A percentile compares a stretch with the other conserved stretches of the same genome.
These are phyloP conservation scores for Pseudodiploospora longispora DNA, from an alignment of 2,329 filamentous ascomycete genomes.

Conservation along the genomic window DNA sequence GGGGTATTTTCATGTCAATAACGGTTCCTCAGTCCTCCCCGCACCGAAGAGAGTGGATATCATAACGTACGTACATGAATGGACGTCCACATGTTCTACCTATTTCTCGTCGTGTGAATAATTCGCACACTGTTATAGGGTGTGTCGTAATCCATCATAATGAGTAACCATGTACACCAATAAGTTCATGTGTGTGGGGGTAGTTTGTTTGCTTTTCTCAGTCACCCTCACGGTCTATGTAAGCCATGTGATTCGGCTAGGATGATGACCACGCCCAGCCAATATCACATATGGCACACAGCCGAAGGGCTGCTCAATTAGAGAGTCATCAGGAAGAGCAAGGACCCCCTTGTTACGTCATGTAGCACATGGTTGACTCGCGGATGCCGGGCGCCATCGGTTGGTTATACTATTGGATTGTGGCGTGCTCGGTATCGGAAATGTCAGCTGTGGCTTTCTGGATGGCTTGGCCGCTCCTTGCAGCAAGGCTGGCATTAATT, in stretches of 20 bases:
- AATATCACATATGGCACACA: constrained; percentile 41
- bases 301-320: constrained; percentile 42
- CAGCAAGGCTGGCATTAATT: no score
- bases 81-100: no score
- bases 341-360: constrained; percentile 36
- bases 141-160: no score
- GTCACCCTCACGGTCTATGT: constrained; percentile 27
- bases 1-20: constrained; percentile 23
- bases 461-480: background rate
- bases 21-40: no score
- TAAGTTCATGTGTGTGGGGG: no score
- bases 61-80: no score
- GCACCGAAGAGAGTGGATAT: no score
- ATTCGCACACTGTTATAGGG: no score
- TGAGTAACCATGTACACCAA: no score
- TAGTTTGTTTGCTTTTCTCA: no score
- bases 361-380: constrained; percentile 39
- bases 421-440: constrained; percentile 21
- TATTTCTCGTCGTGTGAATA: no score
- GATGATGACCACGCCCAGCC: constrained; percentile 42
- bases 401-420: constrained; percentile 12
- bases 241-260: constrained; percentile 42
- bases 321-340: constrained; percentile 47
- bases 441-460: constrained; percentile 19
- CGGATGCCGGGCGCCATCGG: constrained; percentile 29